These are phyloP conservation scores for Spirogloea muscicola DNA, from an alignment of 139 green algal genomes.

Conservation along the genomic window DNA sequence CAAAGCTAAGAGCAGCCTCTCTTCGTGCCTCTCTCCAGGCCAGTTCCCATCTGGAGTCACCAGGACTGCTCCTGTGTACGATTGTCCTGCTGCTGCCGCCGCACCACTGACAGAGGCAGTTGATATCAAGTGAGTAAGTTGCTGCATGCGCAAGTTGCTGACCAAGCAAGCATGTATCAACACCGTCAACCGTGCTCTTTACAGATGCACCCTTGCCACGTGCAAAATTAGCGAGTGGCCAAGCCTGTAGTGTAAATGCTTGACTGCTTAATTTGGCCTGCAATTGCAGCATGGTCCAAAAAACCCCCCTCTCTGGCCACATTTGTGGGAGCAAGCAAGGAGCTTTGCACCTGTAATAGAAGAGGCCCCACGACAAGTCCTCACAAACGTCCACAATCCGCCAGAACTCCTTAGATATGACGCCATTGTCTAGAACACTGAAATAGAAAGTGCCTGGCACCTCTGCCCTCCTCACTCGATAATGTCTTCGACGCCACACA, in stretches of 20 bases:
- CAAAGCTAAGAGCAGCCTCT: constrained; percentile 10
- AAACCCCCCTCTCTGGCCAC: not conserved
- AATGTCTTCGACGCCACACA: constrained; percentile 79
- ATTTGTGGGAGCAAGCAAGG: not conserved
- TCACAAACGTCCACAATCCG: constrained; percentile 81
- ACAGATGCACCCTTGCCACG: not conserved
- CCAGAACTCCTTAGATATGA: constrained; percentile 80
- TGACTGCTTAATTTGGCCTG: not conserved
- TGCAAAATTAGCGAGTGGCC: not conserved
- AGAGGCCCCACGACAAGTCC: constrained; percentile 71
- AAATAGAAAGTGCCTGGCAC: constrained; percentile 48
- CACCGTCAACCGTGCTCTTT: not conserved
- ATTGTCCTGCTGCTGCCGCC: constrained; percentile 36
- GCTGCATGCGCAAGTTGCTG: not conserved
- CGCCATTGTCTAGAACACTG: constrained; percentile 80
- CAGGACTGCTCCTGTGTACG: constrained; percentile 46
- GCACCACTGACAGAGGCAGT: constrained; percentile 21
- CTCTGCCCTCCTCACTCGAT: constrained; percentile 63
- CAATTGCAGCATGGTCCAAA: not conserved
- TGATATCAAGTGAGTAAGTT: not conserved
- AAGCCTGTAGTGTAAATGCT: not conserved
- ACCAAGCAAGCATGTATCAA: not conserved
- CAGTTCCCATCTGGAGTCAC: constrained; percentile 37
- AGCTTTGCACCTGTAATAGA: constrained; percentile 63
- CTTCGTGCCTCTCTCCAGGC: constrained; percentile 24